Evolutionary conservation across 2,329 filamentous ascomycete species (phyloP).

Genomic region (Alternaria atra): DNA sequence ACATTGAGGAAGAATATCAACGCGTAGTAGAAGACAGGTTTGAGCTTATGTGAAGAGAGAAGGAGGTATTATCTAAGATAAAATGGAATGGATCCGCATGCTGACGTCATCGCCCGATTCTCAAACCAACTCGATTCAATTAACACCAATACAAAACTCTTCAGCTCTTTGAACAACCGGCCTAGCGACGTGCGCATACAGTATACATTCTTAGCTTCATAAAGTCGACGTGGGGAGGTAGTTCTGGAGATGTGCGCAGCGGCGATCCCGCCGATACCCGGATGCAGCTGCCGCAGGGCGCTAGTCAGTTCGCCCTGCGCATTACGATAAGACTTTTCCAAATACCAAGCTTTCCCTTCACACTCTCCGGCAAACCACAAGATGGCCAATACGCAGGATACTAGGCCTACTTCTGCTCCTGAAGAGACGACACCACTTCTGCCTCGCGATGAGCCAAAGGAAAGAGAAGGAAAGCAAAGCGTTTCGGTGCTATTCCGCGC

Average conservation of each 20-base stretch:
- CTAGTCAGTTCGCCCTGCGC: neutral
- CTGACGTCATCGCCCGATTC: neutral
- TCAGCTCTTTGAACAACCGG: neutral
- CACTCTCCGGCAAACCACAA: neutral
- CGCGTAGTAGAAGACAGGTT: neutral
- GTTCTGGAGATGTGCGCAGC: neutral
- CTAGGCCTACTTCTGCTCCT: neutral
- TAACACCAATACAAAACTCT: neutral
- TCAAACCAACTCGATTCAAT: neutral
- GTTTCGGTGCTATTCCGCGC: conserved; percentile 54
- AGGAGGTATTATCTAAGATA: too few relatives aligned
- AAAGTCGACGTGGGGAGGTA: conserved; percentile 8
- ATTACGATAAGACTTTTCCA: conserved; percentile 10
- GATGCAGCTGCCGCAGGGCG: conserved; percentile 6
- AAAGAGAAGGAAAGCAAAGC: conserved; percentile 18
- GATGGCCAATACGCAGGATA: conserved; percentile 18
- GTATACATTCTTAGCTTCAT: too few relatives aligned
- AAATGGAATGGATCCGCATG: neutral
- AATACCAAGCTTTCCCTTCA: neutral
- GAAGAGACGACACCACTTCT: conserved; percentile 31
- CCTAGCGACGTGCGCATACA: neutral
- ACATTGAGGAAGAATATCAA: accelerated
- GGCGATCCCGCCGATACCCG: conserved; percentile 18
- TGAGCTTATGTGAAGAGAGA: neutral
- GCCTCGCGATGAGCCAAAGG: conserved; percentile 17